phyloP scores from a whole-genome alignment of 139 green algal genomes.

The Asterochloris erici region DNA sequence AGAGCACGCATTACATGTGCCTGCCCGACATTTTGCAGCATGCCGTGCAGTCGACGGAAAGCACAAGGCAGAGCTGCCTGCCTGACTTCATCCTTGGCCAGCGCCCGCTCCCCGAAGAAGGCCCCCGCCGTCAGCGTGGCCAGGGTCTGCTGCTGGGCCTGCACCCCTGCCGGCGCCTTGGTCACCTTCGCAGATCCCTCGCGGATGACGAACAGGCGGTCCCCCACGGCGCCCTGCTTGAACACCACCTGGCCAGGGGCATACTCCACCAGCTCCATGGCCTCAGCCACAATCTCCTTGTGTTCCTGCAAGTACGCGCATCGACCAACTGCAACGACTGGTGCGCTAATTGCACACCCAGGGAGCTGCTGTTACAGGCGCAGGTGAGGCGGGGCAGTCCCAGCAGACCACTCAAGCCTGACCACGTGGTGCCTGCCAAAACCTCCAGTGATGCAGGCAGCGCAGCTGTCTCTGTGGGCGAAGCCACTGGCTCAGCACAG shows the following conservation, averaged over 20 bases:
- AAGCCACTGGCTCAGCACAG: neutral
- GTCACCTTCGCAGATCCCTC: conserved; percentile 54
- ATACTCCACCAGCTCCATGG: conserved; percentile 61
- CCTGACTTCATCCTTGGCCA: conserved; percentile 54
- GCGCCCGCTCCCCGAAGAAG: conserved; percentile 78
- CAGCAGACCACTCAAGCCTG: neutral
- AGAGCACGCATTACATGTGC: too few species aligned
- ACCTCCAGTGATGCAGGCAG: too few species aligned
- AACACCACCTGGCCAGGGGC: conserved; percentile 42
- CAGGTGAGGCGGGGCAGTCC: neutral
- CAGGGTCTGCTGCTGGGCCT: neutral
- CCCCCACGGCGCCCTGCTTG: conserved; percentile 43
- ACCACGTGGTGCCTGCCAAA: neutral
- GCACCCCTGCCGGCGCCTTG: neutral
- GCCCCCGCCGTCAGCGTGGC: conserved; percentile 40
- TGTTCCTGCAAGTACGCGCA: conserved; percentile 43
- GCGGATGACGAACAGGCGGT: conserved; percentile 65
- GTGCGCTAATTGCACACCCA: neutral
- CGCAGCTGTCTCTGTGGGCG: too few species aligned
- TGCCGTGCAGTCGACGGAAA: neutral
- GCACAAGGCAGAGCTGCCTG: neutral
- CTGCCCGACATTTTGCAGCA: too few species aligned
- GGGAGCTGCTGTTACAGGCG: neutral
- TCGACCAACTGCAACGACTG: neutral
- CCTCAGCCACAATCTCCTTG: conserved; percentile 70